These are phyloP conservation scores for Aspergillus quadricinctus DNA, from an alignment of 2,329 filamentous ascomycete species.

Conservation along the genomic window DNA sequence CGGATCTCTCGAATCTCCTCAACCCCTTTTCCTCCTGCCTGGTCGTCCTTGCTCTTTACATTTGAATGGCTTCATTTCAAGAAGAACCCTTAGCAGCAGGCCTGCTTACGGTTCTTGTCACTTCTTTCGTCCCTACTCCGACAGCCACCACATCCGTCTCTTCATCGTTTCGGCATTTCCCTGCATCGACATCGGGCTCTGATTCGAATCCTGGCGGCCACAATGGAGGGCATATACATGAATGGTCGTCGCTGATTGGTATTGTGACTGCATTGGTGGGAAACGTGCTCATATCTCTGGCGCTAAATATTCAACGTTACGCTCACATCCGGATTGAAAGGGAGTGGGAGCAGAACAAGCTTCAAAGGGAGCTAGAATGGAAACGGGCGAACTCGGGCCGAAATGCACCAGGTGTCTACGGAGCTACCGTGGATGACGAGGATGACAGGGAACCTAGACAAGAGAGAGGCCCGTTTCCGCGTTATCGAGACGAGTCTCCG, in stretches of 20 bases:
- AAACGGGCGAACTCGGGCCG: conserved; percentile 37
- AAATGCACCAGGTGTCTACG: conserved; percentile 36
- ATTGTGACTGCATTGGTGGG: conserved; percentile 89
- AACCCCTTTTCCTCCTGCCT: background rate
- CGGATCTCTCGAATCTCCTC: conserved; percentile 5
- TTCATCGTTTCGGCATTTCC: conserved; percentile 13
- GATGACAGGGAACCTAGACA: conserved; percentile 8
- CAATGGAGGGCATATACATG: conserved; percentile 18
- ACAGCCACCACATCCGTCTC: conserved; percentile 11
- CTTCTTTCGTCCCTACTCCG: conserved; percentile 21
- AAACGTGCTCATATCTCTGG: conserved; percentile 90
- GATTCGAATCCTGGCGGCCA: conserved; percentile 18
- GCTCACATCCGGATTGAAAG: conserved; percentile 81
- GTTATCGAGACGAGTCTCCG: conserved; percentile 17
- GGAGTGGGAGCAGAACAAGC: conserved; percentile 58
- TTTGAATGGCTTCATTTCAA: conserved; percentile 24
- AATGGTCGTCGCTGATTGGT: conserved; percentile 91
- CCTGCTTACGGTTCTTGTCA: conserved; percentile 24
- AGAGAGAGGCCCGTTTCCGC: conserved; percentile 9
- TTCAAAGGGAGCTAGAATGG: conserved; percentile 52
- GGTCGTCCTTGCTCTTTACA: background rate
- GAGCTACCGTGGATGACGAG: conserved; percentile 31
- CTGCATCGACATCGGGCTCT: conserved; percentile 12
- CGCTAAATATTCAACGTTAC: conserved; percentile 93
- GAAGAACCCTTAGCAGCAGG: conserved; percentile 24